phyloP scores from a whole-genome alignment of 2,329 filamentous ascomycete species.

The Thielaviopsis punctulata region DNA sequence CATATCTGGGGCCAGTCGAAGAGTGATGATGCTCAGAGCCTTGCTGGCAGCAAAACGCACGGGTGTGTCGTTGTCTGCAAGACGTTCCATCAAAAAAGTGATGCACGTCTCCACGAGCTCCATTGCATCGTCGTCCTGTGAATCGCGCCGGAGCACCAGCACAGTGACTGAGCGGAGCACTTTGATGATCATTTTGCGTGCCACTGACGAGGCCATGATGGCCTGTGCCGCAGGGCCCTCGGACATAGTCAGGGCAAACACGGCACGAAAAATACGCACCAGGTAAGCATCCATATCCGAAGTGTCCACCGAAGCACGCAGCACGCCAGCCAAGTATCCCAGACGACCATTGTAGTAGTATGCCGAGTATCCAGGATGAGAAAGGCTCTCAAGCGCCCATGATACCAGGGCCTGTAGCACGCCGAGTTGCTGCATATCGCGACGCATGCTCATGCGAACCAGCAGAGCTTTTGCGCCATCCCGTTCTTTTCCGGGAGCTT shows the following conservation, averaged over 20 bases:
- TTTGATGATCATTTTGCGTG: slow-evolving; percentile 70
- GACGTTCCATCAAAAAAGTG: slow-evolving; percentile 57
- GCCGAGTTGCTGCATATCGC: slow-evolving; percentile 70
- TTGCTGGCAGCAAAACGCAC: slow-evolving; percentile 86
- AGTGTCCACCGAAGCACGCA: slow-evolving; percentile 51
- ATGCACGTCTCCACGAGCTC: slow-evolving; percentile 64
- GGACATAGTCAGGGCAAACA: slow-evolving; percentile 38
- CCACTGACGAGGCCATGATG: slow-evolving; percentile 57
- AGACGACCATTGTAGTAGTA: slow-evolving; percentile 67
- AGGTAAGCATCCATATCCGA: slow-evolving; percentile 57
- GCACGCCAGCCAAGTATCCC: slow-evolving; percentile 60
- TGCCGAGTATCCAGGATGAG: slow-evolving; percentile 30
- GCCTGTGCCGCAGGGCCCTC: slow-evolving; percentile 30
- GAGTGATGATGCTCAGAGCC: slow-evolving; percentile 68
- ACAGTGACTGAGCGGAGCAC: slow-evolving; percentile 60
- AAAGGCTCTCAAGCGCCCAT: slow-evolving; percentile 52
- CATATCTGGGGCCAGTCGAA: slow-evolving; percentile 66
- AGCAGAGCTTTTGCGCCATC: slow-evolving; percentile 74
- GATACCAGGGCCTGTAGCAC: slow-evolving; percentile 49
- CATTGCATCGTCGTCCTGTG: slow-evolving; percentile 24
- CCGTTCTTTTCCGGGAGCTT: slow-evolving; percentile 66
- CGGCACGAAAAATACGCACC: slow-evolving; percentile 44
- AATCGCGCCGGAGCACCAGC: slow-evolving; percentile 40
- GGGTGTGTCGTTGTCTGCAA: slow-evolving; percentile 79
- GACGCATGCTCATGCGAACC: slow-evolving; percentile 63